Evolutionary conservation across 768 basidiomycete species (phyloP).

Genomic region (Hydnum rufescens): DNA sequence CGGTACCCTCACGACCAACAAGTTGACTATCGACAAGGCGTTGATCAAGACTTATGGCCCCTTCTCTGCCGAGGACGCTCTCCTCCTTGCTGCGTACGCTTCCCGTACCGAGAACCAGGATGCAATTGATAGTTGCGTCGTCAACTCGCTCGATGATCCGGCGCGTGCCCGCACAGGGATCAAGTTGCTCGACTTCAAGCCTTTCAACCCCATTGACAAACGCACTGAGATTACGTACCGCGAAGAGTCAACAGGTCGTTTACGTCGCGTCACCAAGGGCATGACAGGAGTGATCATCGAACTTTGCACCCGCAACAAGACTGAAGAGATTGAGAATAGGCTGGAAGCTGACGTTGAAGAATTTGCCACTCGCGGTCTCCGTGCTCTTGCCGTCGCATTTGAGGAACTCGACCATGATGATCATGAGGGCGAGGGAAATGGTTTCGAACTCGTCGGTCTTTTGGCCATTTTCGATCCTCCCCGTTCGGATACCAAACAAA

Average conservation of each 20-base stretch:
- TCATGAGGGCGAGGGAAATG: constrained; percentile 74
- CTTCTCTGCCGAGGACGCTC: constrained; percentile 76
- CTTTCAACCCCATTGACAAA: constrained; percentile 98
- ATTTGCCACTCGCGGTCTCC: constrained; percentile 87
- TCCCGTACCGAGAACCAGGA: constrained; percentile 99
- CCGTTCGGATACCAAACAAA: constrained; percentile 96
- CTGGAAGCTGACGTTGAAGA: constrained; percentile 94
- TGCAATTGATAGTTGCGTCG: constrained; percentile 82
- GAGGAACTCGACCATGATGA: constrained; percentile 81
- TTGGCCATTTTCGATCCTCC: constrained; percentile 97
- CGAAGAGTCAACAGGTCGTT: constrained; percentile 81
- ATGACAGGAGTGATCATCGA: constrained; percentile 99
- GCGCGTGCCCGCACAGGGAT: constrained; percentile 71
- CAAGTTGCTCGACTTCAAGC: constrained; percentile 96
- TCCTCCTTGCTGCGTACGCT: constrained; percentile 86
- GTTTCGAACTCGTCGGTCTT: constrained; percentile 93
- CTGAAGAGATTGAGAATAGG: constrained; percentile 71
- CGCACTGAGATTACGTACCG: constrained; percentile 97
- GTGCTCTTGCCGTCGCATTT: constrained; percentile 88
- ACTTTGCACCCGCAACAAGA: constrained; percentile 94
- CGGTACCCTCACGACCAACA: constrained; percentile 96
- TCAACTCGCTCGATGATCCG: constrained; percentile 54
- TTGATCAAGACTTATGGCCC: constrained; percentile 82
- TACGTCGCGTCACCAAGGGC: constrained; percentile 98
- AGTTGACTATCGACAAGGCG: constrained; percentile 87